These are phyloP conservation scores for Tricladium varicosporioides DNA, from an alignment of 2,329 filamentous ascomycete genomes.

Conservation along the genomic window DNA sequence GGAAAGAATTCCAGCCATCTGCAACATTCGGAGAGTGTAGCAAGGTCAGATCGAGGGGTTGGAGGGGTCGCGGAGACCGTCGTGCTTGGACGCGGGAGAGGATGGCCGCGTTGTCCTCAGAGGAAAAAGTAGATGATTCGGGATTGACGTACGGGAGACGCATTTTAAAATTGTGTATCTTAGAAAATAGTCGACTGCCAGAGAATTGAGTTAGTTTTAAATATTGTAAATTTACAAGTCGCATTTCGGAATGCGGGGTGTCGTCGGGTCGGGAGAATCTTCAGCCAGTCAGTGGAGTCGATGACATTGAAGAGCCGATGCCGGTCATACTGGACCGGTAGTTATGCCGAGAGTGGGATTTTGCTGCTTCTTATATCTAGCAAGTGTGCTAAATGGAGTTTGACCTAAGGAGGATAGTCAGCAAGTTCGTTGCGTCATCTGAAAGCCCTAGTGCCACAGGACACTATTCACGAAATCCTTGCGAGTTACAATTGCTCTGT, in stretches of 20 bases:
- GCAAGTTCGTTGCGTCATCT: too few species aligned
- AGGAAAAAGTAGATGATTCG: conserved; percentile 48
- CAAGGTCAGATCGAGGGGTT: conserved; percentile 72
- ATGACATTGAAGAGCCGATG: background rate
- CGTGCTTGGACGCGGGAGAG: conserved; percentile 63
- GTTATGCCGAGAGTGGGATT: too few species aligned
- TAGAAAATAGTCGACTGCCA: background rate
- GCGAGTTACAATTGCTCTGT: too few species aligned
- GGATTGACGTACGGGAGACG: conserved; percentile 60
- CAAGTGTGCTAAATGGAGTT: too few species aligned
- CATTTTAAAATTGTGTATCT: conserved; percentile 43
- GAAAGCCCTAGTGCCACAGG: too few species aligned
- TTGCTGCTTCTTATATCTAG: too few species aligned
- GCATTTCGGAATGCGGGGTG: background rate
- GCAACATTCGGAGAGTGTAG: conserved; percentile 73
- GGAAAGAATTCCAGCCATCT: conserved; percentile 72
- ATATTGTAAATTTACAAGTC: background rate
- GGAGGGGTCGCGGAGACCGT: conserved; percentile 66
- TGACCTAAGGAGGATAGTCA: too few species aligned
- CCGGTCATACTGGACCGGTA: background rate
- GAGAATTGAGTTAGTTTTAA: background rate
- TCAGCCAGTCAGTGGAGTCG: background rate
- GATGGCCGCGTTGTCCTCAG: conserved; percentile 52
- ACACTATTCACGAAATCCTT: too few species aligned
- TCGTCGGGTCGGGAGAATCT: background rate